These are phyloP conservation scores for Stephania yunnanensis DNA, from an alignment of 164 flowering plant species.

Conservation along the genomic window DNA sequence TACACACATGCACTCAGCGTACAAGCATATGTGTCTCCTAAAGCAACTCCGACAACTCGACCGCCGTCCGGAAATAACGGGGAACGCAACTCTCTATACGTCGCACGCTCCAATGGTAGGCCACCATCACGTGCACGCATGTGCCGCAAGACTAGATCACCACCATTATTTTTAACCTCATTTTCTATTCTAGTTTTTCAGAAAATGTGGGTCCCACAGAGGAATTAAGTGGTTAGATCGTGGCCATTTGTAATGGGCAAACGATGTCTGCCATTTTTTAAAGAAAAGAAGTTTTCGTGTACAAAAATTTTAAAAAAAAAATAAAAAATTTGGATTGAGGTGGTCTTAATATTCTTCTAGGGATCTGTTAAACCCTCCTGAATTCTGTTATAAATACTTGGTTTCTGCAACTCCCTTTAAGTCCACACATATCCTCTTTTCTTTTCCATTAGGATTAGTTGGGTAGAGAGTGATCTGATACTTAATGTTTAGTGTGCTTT, in stretches of 20 bases:
- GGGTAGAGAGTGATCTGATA: not conserved
- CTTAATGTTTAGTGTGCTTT: not conserved
- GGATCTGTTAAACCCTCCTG: constrained; percentile 18
- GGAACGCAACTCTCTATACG: constrained; percentile 20
- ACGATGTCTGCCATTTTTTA: constrained; percentile 22
- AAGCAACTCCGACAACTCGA: constrained; percentile 15
- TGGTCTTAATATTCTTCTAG: constrained; percentile 21
- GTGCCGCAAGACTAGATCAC: constrained; percentile 19
- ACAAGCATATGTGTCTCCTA: constrained; percentile 4
- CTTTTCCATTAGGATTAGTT: not conserved
- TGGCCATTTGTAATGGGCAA: constrained; percentile 21
- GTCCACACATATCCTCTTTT: not conserved
- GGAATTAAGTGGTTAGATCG: constrained; percentile 21
- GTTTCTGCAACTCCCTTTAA: not conserved
- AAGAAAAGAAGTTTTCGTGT: too few relatives aligned
- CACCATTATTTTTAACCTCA: not conserved
- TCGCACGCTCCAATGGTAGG: constrained; percentile 26
- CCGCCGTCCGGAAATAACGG: constrained; percentile 50
- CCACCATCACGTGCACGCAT: constrained; percentile 49
- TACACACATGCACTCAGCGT: constrained; percentile 3
- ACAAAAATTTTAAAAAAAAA: too few relatives aligned
- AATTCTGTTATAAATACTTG: constrained; percentile 11
- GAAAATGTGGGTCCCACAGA: constrained; percentile 11
- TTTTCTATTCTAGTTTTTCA: not conserved
- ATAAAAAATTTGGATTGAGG: not conserved